These are phyloP conservation scores for Dioscorea dumetorum DNA, from an alignment of 106 monocot species.

Conservation along the genomic window DNA sequence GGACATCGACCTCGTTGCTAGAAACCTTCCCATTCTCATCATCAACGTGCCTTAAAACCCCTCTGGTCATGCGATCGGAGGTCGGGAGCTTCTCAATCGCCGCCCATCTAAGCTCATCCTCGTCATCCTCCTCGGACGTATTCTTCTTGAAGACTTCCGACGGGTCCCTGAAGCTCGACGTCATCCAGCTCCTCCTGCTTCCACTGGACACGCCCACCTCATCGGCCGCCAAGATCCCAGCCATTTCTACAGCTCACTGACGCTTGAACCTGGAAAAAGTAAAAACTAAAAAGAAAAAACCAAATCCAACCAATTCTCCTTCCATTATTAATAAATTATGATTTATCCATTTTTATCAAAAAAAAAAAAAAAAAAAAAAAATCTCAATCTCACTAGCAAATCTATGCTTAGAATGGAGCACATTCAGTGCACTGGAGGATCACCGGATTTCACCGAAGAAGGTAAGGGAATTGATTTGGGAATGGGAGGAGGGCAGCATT, in stretches of 20 bases:
- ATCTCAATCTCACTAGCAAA: too few species aligned
- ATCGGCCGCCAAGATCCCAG: constrained; percentile 6
- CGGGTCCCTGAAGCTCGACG: background rate
- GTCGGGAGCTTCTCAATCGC: constrained; percentile 35
- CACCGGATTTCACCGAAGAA: too few species aligned
- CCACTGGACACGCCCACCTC: background rate
- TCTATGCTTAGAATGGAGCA: too few species aligned
- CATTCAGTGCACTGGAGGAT: too few species aligned
- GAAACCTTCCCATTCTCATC: background rate
- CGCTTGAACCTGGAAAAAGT: too few species aligned
- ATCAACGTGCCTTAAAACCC: constrained; percentile 2
- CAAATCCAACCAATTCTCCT: too few species aligned
- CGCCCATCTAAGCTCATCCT: constrained; percentile 27
- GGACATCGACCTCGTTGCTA: constrained; percentile 2
- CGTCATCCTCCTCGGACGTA: constrained; percentile 16
- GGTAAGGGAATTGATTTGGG: too few species aligned
- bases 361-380: too few species aligned
- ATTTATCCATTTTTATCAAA: too few species aligned
- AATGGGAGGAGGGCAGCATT: too few species aligned
- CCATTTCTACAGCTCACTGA: background rate
- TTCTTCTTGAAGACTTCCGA: constrained; percentile 1
- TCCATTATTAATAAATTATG: too few species aligned
- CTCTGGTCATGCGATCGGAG: constrained; percentile 24
- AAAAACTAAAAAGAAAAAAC: too few species aligned
- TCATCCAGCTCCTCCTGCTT: constrained; percentile 7